Base-by-base conservation (phyloP, 2,329 filamentous ascomycete genomes). In the Trichoderma citrinoviride region DNA sequence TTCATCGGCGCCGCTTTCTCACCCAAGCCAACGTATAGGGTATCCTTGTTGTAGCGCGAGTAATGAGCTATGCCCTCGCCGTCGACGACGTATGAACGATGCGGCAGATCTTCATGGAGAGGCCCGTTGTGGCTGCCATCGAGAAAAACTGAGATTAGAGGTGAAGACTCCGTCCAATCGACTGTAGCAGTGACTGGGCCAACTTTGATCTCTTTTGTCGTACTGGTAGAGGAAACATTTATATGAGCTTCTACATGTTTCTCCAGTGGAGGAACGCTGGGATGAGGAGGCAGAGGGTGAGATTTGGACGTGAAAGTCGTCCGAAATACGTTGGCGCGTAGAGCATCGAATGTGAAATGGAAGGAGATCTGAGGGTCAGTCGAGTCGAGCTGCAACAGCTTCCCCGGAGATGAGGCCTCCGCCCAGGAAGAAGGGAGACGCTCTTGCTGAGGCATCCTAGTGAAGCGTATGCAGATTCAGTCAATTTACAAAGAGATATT, bases 1-100 rank as follows among this genome's bases (percentile, higher is more conserved):
- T 92, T 85, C 87, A 92, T 90, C 0, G 89, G 89, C 0, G 88
- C 89, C 5, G 87, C 81, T 73, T 91, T 91, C 73, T 92, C 89
- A 5, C 89, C 90, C 0, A 92, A 79, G 0, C 90, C 89, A 19
- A 90, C 84, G 69, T 92, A 87, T 0, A 92, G 80, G 0, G 85
- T 87, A 21, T 83, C 80, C 17, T 82, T 78, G 67, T 88, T 85
- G 73, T 89, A 89, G 15, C 80, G 76, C 0, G 85, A 86, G 71
- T 91, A 91, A 70, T 90, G 87, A 0, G 87, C 83, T 21, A 90
- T 76, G 1, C 89, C 89, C 0, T 77, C 73, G 0, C 83, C 83
- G 68, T 91, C 87, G 7, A 86, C 77, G 1, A 81, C 83, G 68
- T 91, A 92, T 0, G 88, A 90, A 10, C 89, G 85, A 70, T 85